Conservation (phyloP, 2,329 filamentous ascomycete species). For the Zymoseptoria brevis region DNA sequence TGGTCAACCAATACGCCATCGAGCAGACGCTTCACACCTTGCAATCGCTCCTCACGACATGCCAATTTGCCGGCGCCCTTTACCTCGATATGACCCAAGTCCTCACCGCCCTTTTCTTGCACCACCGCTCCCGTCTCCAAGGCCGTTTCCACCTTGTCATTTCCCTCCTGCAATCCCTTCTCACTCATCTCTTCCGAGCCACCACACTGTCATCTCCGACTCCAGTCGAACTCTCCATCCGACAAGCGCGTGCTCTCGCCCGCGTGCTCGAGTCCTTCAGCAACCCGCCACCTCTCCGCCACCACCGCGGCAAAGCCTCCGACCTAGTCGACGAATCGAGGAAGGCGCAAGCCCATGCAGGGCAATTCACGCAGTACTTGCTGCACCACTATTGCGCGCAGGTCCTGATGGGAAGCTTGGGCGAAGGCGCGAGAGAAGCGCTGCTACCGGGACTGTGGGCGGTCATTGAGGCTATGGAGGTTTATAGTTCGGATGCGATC, state of each 20-base stretch:
- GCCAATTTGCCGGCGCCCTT: conserved; percentile 28
- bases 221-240: conserved; percentile 23
- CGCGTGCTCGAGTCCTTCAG: conserved; percentile 53
- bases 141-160: conserved; percentile 55
- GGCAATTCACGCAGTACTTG: conserved; percentile 50
- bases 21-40: conserved; percentile 35
- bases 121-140: conserved; percentile 51
- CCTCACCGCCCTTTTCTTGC: conserved; percentile 45
- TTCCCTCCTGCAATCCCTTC: conserved; percentile 46
- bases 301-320: conserved; percentile 17
- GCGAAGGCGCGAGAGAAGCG: conserved; percentile 45
- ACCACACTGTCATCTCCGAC: conserved; percentile 18
- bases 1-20: conserved; percentile 38
- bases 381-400: conserved; percentile 50
- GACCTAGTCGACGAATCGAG: conserved; percentile 52
- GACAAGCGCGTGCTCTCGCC: conserved; percentile 44
- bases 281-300: conserved; percentile 48
- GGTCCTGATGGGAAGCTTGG: conserved; percentile 43
- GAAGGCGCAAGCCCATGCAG: conserved; percentile 49
- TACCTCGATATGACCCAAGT: conserved; percentile 49
- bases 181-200: conserved; percentile 48
- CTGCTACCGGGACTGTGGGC: conserved; percentile 46
- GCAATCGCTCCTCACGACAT: conserved; percentile 26
- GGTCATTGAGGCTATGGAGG: conserved; percentile 45
- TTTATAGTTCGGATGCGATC: conserved; percentile 39